Conservation (phyloP, 2,329 filamentous ascomycete genomes). For the Neoscytalidium dimidiatum region DNA sequence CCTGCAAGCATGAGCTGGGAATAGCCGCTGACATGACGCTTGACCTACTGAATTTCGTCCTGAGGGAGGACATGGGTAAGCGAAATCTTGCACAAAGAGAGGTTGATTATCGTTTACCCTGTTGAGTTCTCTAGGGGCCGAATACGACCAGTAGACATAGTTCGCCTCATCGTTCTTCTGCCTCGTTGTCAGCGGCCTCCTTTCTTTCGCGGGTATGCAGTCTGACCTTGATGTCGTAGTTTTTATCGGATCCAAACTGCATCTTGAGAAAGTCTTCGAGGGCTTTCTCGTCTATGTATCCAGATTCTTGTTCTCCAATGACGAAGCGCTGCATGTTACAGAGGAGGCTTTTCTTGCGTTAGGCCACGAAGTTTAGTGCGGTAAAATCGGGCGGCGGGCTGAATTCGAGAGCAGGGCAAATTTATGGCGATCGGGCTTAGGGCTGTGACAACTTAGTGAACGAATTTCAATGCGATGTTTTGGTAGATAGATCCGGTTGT, state of each 20-base stretch:
- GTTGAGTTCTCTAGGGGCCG: slow-evolving; percentile 1
- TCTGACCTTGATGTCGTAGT: not conserved
- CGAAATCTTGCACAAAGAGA: not conserved
- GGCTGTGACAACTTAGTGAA: not conserved
- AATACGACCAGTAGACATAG: slow-evolving; percentile 10
- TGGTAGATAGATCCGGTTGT: not conserved
- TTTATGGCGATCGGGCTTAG: not conserved
- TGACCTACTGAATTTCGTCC: slow-evolving; percentile 10
- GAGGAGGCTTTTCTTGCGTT: not conserved
- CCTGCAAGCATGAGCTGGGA: not conserved
- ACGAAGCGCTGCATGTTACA: not conserved
- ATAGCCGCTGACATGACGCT: not conserved
- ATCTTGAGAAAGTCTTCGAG: not conserved
- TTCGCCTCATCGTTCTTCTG: slow-evolving; percentile 3
- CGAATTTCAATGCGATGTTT: not conserved
- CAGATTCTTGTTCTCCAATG: slow-evolving; percentile 4
- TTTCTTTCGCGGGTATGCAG: not conserved
- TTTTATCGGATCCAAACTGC: not conserved
- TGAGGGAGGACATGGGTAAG: not conserved
- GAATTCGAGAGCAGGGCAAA: not conserved
- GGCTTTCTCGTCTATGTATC: not conserved
- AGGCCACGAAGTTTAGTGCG: not conserved
- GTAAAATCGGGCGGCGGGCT: not conserved
- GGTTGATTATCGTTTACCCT: not conserved
- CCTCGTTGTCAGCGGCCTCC: not conserved